phyloP scores from a whole-genome alignment of 768 basidiomycete genomes.

The Cubamyces lactineus region DNA sequence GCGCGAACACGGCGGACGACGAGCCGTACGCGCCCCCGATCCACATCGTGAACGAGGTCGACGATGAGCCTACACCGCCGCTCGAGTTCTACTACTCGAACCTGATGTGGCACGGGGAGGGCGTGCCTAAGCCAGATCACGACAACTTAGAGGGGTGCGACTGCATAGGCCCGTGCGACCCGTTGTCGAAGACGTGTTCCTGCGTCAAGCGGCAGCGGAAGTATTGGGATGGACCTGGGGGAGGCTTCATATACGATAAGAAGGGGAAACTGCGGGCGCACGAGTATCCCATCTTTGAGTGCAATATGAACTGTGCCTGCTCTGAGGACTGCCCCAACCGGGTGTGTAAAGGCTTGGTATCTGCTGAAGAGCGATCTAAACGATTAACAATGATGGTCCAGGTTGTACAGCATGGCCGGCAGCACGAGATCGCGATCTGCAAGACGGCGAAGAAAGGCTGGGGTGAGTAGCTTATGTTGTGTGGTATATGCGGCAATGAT shows the following conservation, averaged over 20 bases:
- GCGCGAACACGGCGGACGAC: slow-evolving; percentile 62
- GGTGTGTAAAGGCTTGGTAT: slow-evolving; percentile 46
- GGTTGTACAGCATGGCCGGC: slow-evolving; percentile 86
- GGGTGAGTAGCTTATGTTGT: slow-evolving; percentile 52
- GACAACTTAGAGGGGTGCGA: slow-evolving; percentile 64
- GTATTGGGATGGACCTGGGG: slow-evolving; percentile 40
- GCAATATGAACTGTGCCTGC: slow-evolving; percentile 81
- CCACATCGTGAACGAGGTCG: slow-evolving; percentile 66
- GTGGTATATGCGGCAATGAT: background rate
- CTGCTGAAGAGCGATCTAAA: background rate
- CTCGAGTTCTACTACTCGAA: slow-evolving; percentile 93
- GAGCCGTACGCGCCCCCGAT: slow-evolving; percentile 75
- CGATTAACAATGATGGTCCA: slow-evolving; percentile 33
- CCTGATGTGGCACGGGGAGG: slow-evolving; percentile 71
- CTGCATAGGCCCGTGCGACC: slow-evolving; percentile 77
- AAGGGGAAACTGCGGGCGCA: slow-evolving; percentile 50
- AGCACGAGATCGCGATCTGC: slow-evolving; percentile 59
- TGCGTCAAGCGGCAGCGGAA: slow-evolving; percentile 63
- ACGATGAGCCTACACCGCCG: slow-evolving; percentile 68
- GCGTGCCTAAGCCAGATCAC: slow-evolving; percentile 67
- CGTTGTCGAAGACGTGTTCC: slow-evolving; percentile 70
- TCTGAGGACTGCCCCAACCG: slow-evolving; percentile 81
- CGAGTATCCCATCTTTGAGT: slow-evolving; percentile 79
- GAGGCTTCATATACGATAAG: slow-evolving; percentile 72
- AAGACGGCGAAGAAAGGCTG: slow-evolving; percentile 83